A percentile compares a stretch with the other conserved stretches of the same genome.
phyloP scores from a whole-genome alignment of 2,329 filamentous ascomycete genomes.

The Penicillium decumbens region DNA sequence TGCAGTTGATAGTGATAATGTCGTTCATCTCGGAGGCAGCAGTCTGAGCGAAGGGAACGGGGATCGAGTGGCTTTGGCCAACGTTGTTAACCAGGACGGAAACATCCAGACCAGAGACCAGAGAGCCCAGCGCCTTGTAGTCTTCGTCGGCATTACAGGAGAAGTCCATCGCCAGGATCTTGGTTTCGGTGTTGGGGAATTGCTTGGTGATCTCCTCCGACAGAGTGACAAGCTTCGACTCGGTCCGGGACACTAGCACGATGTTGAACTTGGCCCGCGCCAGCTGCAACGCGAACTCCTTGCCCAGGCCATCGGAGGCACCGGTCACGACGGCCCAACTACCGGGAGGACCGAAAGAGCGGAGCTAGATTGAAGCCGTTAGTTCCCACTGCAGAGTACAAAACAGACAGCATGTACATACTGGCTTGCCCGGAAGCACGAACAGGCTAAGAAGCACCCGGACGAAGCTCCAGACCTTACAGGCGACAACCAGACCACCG shows the following conservation, averaged over 20 bases:
- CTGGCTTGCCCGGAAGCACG: slow-evolving; percentile 54
- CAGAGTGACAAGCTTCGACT: slow-evolving; percentile 78
- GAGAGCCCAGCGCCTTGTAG: slow-evolving; percentile 66
- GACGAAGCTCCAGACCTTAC: slow-evolving; percentile 55
- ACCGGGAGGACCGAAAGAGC: slow-evolving; percentile 83
- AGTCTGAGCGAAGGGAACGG: slow-evolving; percentile 81
- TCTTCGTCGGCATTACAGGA: slow-evolving; percentile 71
- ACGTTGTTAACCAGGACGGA: slow-evolving; percentile 95
- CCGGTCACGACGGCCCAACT: slow-evolving; percentile 94
- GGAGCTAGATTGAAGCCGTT: slow-evolving; percentile 56
- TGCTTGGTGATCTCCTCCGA: slow-evolving; percentile 68
- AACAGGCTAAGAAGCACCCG: slow-evolving; percentile 64
- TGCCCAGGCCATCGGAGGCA: slow-evolving; percentile 92
- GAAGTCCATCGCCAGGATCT: slow-evolving; percentile 88
- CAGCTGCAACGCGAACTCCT: slow-evolving; percentile 89
- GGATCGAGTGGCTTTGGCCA: slow-evolving; percentile 87
- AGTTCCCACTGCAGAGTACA: slow-evolving; percentile 10
- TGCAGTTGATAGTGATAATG: slow-evolving; percentile 94
- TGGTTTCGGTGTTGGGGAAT: slow-evolving; percentile 64
- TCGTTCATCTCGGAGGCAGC: slow-evolving; percentile 72
- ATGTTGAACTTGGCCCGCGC: slow-evolving; percentile 91
- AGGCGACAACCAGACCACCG: slow-evolving; percentile 58
- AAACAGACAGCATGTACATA: slow-evolving; percentile 27
- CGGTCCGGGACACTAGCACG: slow-evolving; percentile 90
- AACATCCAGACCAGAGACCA: slow-evolving; percentile 71